Conservation (phyloP, 1,139 yeast genomes). For the Saccharomyces uvarum region DNA sequence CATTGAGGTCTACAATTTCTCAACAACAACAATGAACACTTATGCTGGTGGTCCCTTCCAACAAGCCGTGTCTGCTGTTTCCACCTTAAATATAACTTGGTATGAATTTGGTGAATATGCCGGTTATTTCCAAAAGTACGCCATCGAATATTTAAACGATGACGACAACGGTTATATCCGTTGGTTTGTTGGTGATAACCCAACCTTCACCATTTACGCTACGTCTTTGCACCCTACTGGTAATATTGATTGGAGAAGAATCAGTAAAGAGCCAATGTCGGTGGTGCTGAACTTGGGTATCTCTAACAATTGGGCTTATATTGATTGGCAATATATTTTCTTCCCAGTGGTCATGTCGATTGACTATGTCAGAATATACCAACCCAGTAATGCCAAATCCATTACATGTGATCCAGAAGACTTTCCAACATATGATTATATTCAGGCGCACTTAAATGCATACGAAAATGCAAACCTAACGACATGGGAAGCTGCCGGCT, state of each 20-base stretch:
- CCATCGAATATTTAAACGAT: constrained; percentile 69
- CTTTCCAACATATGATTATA: constrained; percentile 68
- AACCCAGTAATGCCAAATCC: constrained; percentile 45
- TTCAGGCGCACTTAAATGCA: constrained; percentile 53
- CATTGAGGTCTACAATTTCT: constrained; percentile 51
- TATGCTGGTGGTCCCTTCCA: constrained; percentile 81
- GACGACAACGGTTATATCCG: constrained; percentile 57
- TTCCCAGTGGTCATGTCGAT: constrained; percentile 63
- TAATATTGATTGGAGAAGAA: constrained; percentile 62
- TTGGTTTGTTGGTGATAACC: constrained; percentile 71
- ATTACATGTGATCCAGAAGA: constrained; percentile 68
- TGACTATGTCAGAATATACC: constrained; percentile 74
- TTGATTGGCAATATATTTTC: constrained; percentile 59
- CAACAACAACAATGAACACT: constrained; percentile 61
- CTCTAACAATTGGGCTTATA: constrained; percentile 73
- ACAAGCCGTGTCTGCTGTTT: constrained; percentile 70
- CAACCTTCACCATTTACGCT: constrained; percentile 54
- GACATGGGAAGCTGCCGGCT: constrained; percentile 60
- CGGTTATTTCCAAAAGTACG: constrained; percentile 57
- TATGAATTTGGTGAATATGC: constrained; percentile 49
- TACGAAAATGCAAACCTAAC: constrained; percentile 58
- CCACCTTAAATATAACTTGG: constrained; percentile 67
- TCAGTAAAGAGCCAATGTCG: constrained; percentile 80
- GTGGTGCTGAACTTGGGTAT: constrained; percentile 69
- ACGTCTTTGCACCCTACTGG: constrained; percentile 72